A percentile compares a stretch with the other conserved stretches of the same genome.
Evolutionary conservation across 495 filamentous ascomycete species (phyloP).

Genomic region (Cladorrhinum samala): DNA sequence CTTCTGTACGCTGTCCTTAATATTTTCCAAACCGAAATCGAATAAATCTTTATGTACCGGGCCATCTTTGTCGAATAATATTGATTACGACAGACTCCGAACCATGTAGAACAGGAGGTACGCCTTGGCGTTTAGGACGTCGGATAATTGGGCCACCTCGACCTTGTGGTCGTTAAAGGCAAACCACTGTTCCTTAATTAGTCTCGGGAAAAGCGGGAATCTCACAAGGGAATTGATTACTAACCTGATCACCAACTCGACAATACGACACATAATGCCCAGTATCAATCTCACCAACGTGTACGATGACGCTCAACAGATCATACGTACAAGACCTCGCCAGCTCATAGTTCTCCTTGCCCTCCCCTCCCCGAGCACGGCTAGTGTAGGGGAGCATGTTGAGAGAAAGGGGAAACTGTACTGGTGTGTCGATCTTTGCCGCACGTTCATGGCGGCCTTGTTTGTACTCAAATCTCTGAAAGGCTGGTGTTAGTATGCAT

Average conservation of each 20-base stretch:
- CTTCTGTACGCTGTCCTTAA: no score
- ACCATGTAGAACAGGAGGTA: conserved; percentile 87
- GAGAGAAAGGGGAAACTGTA: conserved; percentile 77
- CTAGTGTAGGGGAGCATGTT: conserved; percentile 86
- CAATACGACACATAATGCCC: conserved; percentile 88
- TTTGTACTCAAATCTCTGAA: conserved; percentile 72
- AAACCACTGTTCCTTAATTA: conserved; percentile 59
- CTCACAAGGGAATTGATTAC: conserved; percentile 29
- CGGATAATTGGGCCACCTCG: conserved; percentile 65
- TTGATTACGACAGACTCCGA: conserved; percentile 45
- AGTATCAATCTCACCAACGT: conserved; percentile 79
- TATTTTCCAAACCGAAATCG: no score
- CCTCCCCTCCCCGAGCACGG: conserved; percentile 39
- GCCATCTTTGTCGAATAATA: not conserved
- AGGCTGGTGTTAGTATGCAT: not conserved
- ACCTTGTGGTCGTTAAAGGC: conserved; percentile 89
- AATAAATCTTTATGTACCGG: no score
- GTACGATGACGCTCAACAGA: conserved; percentile 76
- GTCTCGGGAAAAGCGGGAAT: no score
- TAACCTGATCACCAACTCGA: conserved; percentile 66
- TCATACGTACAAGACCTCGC: conserved; percentile 64
- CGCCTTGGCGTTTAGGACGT: conserved; percentile 75
- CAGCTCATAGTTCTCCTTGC: conserved; percentile 41
- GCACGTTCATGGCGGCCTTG: conserved; percentile 50
- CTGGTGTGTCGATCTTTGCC: conserved; percentile 72